Conservation (phyloP, 148 eudicot species). For the Amaranthus palmeri region DNA sequence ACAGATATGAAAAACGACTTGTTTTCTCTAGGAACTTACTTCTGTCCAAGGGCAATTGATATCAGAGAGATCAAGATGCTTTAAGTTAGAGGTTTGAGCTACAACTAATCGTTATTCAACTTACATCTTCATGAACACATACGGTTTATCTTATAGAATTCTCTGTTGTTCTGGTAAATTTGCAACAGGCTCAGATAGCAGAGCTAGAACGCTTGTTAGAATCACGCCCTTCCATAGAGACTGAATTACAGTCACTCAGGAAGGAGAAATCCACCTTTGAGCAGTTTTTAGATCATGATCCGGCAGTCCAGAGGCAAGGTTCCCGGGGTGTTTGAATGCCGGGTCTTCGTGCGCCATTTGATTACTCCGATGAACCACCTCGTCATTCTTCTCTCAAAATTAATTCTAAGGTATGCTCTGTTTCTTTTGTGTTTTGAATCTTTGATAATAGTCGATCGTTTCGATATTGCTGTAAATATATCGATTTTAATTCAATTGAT, state of each 20-base stretch:
- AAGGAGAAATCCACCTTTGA: conserved; percentile 61
- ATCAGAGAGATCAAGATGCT: conserved; percentile 91
- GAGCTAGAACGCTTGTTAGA: conserved; percentile 65
- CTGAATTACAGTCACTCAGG: conserved; percentile 64
- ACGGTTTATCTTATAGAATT: background rate
- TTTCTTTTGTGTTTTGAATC: no score
- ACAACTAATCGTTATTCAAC: background rate
- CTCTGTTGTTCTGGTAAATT: conserved; percentile 1
- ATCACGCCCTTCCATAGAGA: conserved; percentile 66
- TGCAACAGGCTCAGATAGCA: conserved; percentile 75
- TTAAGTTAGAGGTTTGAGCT: conserved; percentile 70
- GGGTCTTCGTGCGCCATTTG: no score
- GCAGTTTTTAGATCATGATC: conserved; percentile 44
- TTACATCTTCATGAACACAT: background rate
- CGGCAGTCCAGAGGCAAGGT: conserved; percentile 41
- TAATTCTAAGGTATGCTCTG: no score
- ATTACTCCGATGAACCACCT: no score
- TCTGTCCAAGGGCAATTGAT: conserved; percentile 85
- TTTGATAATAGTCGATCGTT: no score
- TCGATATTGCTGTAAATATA: no score
- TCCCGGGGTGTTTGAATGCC: conserved; percentile 86
- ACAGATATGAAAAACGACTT: conserved; percentile 10
- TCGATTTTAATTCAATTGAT: no score
- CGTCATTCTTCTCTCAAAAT: no score
- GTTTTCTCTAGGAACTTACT: conserved; percentile 60